Percentiles rank a stretch among this genome's conserved stretches.
phyloP scores from a whole-genome alignment of 2,329 filamentous ascomycete species.

The Cladosporium sp. region DNA sequence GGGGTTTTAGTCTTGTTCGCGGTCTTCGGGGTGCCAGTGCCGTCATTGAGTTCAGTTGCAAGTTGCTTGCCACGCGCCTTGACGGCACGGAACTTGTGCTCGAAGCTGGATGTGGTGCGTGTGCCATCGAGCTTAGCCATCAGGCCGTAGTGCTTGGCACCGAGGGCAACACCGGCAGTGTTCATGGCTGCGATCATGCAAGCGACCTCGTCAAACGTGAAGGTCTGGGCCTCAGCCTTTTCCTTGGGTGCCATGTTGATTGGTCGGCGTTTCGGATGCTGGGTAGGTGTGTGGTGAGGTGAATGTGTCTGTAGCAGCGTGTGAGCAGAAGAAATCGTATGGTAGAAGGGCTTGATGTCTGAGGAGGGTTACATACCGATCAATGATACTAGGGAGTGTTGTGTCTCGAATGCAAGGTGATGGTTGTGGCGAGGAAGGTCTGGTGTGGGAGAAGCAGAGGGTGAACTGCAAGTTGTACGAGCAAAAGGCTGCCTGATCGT shows the following conservation, averaged over 20 bases:
- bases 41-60: conserved; percentile 13
- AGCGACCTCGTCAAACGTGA: conserved; percentile 29
- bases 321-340: neutral
- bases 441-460: neutral
- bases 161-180: conserved; percentile 22
- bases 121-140: conserved; percentile 32
- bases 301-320: neutral
- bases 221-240: conserved; percentile 20
- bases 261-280: neutral
- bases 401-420: neutral
- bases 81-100: conserved; percentile 34
- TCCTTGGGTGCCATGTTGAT: conserved; percentile 1
- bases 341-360: too few species aligned
- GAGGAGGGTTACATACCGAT: neutral
- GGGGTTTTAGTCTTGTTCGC: neutral
- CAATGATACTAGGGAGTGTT: neutral
- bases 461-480: neutral
- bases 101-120: conserved; percentile 23
- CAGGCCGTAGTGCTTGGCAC: conserved; percentile 29
- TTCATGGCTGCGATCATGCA: conserved; percentile 25
- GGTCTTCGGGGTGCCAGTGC: neutral
- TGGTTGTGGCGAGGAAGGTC: neutral
- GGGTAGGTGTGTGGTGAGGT: neutral
- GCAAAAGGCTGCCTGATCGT: neutral
- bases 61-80: conserved; percentile 33